These are phyloP conservation scores for Pichiaceae sp. DNA, from an alignment of 1,139 yeast species.

Conservation along the genomic window DNA sequence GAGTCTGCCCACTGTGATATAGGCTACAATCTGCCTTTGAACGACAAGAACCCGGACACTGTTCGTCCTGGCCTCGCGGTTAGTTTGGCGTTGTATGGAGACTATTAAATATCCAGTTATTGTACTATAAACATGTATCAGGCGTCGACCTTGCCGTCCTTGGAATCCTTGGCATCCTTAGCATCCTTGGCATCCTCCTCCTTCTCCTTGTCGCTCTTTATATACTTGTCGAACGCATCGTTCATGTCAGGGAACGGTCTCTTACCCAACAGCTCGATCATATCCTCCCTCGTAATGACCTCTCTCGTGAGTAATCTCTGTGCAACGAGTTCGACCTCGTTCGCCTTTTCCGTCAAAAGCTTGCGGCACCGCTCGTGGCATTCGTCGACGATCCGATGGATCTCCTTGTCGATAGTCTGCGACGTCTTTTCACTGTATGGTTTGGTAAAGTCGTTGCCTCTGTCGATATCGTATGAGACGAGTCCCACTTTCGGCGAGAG, in stretches of 20 bases:
- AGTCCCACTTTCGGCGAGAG: slow-evolving; percentile 85
- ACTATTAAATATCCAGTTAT: slow-evolving; percentile 7
- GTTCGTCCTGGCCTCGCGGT: slow-evolving; percentile 40
- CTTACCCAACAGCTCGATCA: slow-evolving; percentile 65
- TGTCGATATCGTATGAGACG: slow-evolving; percentile 40
- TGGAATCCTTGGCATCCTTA: slow-evolving; percentile 3
- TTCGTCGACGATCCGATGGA: slow-evolving; percentile 69
- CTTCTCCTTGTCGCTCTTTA: slow-evolving; percentile 9
- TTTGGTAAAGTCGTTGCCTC: slow-evolving; percentile 52
- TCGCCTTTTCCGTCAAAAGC: slow-evolving; percentile 60
- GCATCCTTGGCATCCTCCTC: slow-evolving; percentile 3
- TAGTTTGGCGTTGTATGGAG: slow-evolving; percentile 32
- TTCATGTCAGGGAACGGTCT: slow-evolving; percentile 74
- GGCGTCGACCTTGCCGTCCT: slow-evolving; percentile 3
- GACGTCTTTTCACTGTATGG: slow-evolving; percentile 91
- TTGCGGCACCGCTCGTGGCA: slow-evolving; percentile 66
- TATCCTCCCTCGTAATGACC: slow-evolving; percentile 73
- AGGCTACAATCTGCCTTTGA: slow-evolving; percentile 33
- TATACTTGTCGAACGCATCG: slow-evolving; percentile 88
- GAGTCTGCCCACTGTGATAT: slow-evolving; percentile 40
- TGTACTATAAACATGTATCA: slow-evolving; percentile 5
- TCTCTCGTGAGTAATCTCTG: slow-evolving; percentile 69
- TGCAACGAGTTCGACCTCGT: slow-evolving; percentile 79
- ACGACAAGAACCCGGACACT: slow-evolving; percentile 14
- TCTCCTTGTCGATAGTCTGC: slow-evolving; percentile 70